Conservation (phyloP, 148 eudicot genomes). For the Silene uniflora region DNA sequence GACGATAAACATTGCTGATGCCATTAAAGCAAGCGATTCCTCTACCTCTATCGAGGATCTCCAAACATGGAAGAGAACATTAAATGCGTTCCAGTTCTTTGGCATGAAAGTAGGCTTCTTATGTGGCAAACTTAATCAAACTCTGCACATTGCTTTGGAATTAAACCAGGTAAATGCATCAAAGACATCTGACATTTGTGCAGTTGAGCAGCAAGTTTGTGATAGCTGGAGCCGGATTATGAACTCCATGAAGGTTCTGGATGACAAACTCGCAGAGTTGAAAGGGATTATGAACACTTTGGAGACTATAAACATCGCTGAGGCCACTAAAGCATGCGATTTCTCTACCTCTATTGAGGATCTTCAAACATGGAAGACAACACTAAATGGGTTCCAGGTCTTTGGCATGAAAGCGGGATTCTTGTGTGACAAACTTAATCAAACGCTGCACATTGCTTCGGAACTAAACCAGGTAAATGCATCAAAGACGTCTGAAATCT, state of each 20-base stretch:
- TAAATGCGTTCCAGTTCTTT: constrained; percentile 37
- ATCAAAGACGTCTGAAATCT: constrained; percentile 20
- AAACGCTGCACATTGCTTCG: constrained; percentile 20
- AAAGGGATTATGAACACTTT: no score
- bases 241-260: constrained; percentile 19
- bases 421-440: constrained; percentile 26
- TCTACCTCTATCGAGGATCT: constrained; percentile 26
- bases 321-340: constrained; percentile 40
- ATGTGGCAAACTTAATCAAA: constrained; percentile 22
- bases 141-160: constrained; percentile 16
- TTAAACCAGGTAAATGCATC: neutral
- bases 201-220: constrained; percentile 13
- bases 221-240: constrained; percentile 18
- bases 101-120: constrained; percentile 53
- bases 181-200: constrained; percentile 19
- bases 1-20: constrained; percentile 52
- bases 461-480: neutral
- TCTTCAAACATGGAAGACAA: constrained; percentile 41
- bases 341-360: constrained; percentile 19
- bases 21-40: constrained; percentile 32
- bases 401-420: constrained; percentile 51
- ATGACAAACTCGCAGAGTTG: constrained; percentile 21
- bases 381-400: constrained; percentile 40
- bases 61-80: constrained; percentile 42
- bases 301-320: constrained; percentile 48